These are phyloP conservation scores for Elongisporangium senticosum DNA, from an alignment of 352 stramenopile genomes.

Conservation along the genomic window DNA sequence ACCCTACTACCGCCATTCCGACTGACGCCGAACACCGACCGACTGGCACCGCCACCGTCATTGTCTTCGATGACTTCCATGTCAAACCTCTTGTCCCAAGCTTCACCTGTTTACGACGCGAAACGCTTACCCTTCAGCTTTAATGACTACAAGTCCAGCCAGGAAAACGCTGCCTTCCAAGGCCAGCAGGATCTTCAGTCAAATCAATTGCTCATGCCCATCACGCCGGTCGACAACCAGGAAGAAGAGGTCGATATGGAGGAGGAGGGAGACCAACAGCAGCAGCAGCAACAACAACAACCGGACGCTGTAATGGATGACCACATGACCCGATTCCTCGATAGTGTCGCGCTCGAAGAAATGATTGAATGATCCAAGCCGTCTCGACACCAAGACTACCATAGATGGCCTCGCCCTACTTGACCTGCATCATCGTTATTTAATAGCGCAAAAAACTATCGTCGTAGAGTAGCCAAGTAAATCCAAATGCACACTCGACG, in stretches of 20 bases:
- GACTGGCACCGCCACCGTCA: neutral
- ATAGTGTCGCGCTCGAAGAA: conserved; percentile 75
- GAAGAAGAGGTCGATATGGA: conserved; percentile 26
- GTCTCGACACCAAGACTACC: too few species aligned
- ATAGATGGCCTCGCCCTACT: too few species aligned
- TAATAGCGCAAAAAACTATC: neutral
- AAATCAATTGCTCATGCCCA: conserved; percentile 4
- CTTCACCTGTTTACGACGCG: neutral
- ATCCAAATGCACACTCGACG: neutral
- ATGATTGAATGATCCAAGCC: conserved; percentile 42
- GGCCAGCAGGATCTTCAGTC: neutral
- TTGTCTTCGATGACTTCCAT: neutral
- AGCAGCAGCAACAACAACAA: neutral
- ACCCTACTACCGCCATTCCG: neutral
- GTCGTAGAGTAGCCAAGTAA: neutral
- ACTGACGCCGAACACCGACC: neutral
- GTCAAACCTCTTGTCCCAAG: neutral
- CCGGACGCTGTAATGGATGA: conserved; percentile 32
- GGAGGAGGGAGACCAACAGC: conserved; percentile 14
- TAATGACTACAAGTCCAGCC: neutral
- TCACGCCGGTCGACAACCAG: conserved; percentile 3
- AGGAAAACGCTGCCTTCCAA: neutral
- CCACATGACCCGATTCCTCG: conserved; percentile 79
- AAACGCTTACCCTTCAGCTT: neutral
- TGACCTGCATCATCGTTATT: neutral